These are phyloP conservation scores for Yamadazyma dushanensis DNA, from an alignment of 1,139 yeast species.

Conservation along the genomic window DNA sequence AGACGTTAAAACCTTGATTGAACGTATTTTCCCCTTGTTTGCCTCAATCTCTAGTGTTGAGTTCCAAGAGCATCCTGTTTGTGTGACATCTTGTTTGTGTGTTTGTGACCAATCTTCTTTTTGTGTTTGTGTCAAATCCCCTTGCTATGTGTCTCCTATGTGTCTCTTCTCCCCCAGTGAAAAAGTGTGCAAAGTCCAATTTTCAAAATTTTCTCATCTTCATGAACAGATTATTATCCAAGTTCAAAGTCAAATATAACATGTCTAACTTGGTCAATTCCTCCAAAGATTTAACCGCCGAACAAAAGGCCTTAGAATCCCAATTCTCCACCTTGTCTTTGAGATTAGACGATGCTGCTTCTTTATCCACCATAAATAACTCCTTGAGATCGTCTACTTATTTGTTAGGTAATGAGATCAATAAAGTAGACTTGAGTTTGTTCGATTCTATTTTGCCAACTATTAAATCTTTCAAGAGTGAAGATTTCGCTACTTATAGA, in stretches of 20 bases:
- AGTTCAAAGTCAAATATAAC: slow-evolving; percentile 9
- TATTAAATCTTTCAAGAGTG: slow-evolving; percentile 56
- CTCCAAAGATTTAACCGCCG: slow-evolving; percentile 36
- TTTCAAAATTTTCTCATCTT: slow-evolving; percentile 6
- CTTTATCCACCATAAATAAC: slow-evolving; percentile 63
- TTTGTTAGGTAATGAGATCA: slow-evolving; percentile 62
- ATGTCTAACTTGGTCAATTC: slow-evolving; percentile 26
- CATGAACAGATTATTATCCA: slow-evolving; percentile 9
- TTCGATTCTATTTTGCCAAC: slow-evolving; percentile 65
- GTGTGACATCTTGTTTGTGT: no score
- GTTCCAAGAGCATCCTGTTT: no score
- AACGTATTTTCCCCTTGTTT: no score
- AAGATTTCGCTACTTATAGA: slow-evolving; percentile 59
- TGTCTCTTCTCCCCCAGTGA: no score
- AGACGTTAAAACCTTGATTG: no score
- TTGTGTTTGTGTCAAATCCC: no score
- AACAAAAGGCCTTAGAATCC: slow-evolving; percentile 68
- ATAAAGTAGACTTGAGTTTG: slow-evolving; percentile 66
- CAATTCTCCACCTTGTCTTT: slow-evolving; percentile 78
- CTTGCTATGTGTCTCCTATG: no score
- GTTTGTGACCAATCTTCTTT: no score
- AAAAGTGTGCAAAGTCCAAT: background rate
- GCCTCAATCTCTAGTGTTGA: no score
- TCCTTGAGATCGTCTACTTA: slow-evolving; percentile 69
- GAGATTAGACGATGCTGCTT: slow-evolving; percentile 56